Percentiles rank a stretch among this genome's conserved stretches.
These are phyloP conservation scores for Blastobotrys peoriensis DNA, from an alignment of 805 yeast species.

Conservation along the genomic window DNA sequence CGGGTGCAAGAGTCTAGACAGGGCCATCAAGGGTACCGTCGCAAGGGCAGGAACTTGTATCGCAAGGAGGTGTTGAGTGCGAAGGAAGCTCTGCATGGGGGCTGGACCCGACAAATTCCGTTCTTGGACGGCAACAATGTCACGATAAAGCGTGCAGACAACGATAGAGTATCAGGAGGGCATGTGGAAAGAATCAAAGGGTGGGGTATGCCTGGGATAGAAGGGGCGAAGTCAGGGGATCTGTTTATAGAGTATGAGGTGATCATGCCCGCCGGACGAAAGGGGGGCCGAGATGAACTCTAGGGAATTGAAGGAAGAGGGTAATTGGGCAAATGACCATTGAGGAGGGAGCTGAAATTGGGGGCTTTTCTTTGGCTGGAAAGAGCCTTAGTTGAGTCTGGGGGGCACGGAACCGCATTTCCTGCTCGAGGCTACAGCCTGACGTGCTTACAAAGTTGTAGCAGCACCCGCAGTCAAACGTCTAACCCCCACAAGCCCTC, in stretches of 20 bases:
- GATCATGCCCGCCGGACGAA: conserved; percentile 24
- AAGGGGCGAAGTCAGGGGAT: conserved; percentile 44
- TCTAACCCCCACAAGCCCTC: too few relatives aligned
- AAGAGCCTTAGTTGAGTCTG: too few relatives aligned
- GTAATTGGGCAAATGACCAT: too few relatives aligned
- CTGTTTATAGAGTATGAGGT: conserved; percentile 42
- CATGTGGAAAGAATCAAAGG: conserved; percentile 66
- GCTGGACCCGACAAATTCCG: conserved; percentile 66
- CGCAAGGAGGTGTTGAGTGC: conserved; percentile 72
- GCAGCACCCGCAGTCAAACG: too few relatives aligned
- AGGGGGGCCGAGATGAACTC: background rate
- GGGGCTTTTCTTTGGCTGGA: too few relatives aligned
- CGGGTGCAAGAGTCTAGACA: conserved; percentile 48
- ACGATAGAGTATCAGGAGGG: conserved; percentile 53
- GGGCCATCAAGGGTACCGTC: conserved; percentile 75
- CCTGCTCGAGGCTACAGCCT: too few relatives aligned
- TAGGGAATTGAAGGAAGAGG: too few relatives aligned
- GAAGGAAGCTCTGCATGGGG: conserved; percentile 70
- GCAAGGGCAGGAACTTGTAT: conserved; percentile 68
- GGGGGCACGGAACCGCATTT: too few relatives aligned
- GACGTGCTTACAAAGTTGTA: too few relatives aligned
- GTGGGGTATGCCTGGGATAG: conserved; percentile 76
- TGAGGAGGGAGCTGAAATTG: too few relatives aligned
- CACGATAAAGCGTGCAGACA: conserved; percentile 45
- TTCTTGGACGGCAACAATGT: conserved; percentile 59